A percentile compares a stretch with the other conserved stretches of the same genome.
These are phyloP conservation scores for Plantago coronopus DNA, from an alignment of 305 asterid species.

Conservation along the genomic window DNA sequence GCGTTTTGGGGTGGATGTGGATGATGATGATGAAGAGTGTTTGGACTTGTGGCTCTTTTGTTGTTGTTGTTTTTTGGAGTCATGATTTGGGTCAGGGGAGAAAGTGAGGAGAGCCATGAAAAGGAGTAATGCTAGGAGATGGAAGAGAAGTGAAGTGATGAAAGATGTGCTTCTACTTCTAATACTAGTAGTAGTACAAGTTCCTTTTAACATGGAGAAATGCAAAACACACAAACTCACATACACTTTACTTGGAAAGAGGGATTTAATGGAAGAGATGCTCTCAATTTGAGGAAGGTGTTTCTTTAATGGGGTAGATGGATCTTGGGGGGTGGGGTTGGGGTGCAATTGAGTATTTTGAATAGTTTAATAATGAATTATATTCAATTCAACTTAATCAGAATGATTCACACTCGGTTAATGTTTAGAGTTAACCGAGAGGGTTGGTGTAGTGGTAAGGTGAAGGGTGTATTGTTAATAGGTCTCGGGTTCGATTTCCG, in stretches of 20 bases:
- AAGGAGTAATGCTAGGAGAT: slow-evolving; percentile 33
- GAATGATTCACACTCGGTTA: too few relatives aligned
- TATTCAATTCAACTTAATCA: too few relatives aligned
- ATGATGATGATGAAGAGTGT: slow-evolving; percentile 23
- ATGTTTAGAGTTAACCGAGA: too few relatives aligned
- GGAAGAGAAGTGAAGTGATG: slow-evolving; percentile 31
- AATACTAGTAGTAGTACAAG: slow-evolving; percentile 1
- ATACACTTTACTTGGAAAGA: slow-evolving; percentile 19
- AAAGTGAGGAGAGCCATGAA: slow-evolving; percentile 64
- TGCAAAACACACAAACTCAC: background rate
- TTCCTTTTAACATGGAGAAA: slow-evolving; percentile 40
- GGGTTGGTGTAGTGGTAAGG: too few relatives aligned
- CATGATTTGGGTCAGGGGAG: slow-evolving; percentile 29
- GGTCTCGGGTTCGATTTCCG: too few relatives aligned
- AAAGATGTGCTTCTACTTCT: background rate
- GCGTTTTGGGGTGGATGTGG: slow-evolving; percentile 23
- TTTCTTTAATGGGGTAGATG: slow-evolving; percentile 50
- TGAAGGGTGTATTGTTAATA: too few relatives aligned
- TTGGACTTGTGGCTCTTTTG: slow-evolving; percentile 14
- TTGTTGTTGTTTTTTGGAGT: background rate
- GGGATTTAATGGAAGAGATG: slow-evolving; percentile 24
- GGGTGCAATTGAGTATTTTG: background rate
- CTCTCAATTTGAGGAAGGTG: slow-evolving; percentile 26
- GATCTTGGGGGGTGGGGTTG: slow-evolving; percentile 11
- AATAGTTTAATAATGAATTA: too few relatives aligned